Conservation (phyloP, 2,329 filamentous ascomycete species). For the Septoria linicola region DNA sequence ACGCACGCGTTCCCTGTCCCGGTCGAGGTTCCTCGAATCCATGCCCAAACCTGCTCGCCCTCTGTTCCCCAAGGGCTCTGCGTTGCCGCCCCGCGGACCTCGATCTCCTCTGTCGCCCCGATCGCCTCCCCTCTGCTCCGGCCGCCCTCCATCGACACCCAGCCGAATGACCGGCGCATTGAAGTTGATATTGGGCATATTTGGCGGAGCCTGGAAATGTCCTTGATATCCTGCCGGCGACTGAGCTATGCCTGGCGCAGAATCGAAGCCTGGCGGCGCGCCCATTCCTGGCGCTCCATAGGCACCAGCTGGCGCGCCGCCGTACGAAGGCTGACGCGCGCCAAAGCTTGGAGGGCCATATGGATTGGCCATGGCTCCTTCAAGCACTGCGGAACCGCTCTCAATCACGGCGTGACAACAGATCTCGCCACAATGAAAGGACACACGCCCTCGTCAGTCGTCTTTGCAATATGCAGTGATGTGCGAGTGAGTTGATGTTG, state of each 20-base stretch:
- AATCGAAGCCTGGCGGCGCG: conserved; percentile 75
- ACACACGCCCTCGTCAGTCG: no score
- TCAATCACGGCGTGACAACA: background rate
- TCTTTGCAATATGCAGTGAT: no score
- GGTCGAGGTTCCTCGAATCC: conserved; percentile 59
- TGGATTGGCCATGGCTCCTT: conserved; percentile 37
- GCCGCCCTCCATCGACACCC: conserved; percentile 65
- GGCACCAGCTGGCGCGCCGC: conserved; percentile 57
- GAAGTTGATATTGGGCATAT: conserved; percentile 98
- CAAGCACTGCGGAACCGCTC: background rate
- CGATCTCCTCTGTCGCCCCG: conserved; percentile 24
- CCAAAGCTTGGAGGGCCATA: conserved; percentile 61
- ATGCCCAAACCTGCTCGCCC: conserved; percentile 52
- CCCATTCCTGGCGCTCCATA: conserved; percentile 61
- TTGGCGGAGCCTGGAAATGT: conserved; percentile 83
- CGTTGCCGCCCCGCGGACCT: conserved; percentile 37
- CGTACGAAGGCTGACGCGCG: conserved; percentile 57
- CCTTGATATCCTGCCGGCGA: conserved; percentile 74
- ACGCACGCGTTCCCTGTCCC: conserved; percentile 33
- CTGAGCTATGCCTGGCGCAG: conserved; percentile 74
- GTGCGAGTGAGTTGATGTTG: no score
- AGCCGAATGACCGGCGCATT: conserved; percentile 93
- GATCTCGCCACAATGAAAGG: no score
- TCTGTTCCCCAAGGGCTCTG: conserved; percentile 38
- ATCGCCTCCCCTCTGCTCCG: conserved; percentile 58